Evolutionary conservation across 257 asterid species (phyloP).

Genomic region (Salvia splendens): DNA sequence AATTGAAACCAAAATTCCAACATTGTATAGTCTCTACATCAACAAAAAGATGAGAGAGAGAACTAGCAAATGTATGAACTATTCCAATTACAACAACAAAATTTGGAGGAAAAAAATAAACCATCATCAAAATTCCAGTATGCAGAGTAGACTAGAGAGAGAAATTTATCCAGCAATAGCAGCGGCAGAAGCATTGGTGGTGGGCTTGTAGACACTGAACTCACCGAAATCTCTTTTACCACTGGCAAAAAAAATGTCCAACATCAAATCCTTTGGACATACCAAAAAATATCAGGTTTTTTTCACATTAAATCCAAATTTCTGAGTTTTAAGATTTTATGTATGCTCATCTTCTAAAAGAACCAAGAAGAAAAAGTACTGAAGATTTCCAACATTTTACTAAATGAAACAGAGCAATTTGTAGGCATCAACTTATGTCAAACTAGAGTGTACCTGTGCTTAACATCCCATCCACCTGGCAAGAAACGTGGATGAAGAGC

Average conservation of each 20-base stretch:
- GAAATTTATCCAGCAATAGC: background rate
- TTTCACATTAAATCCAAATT: background rate
- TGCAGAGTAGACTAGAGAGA: background rate
- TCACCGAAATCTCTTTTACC: constrained; percentile 94
- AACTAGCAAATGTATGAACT: too few relatives aligned
- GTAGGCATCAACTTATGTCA: background rate
- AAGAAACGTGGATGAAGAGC: constrained; percentile 89
- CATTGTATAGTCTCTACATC: too few relatives aligned
- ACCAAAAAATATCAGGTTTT: constrained; percentile 28
- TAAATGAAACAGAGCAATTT: background rate
- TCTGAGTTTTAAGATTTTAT: background rate
- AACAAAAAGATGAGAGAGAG: too few relatives aligned
- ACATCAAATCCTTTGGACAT: constrained; percentile 56
- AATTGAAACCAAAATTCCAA: too few relatives aligned
- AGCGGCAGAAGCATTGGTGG: constrained; percentile 34
- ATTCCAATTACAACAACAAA: background rate
- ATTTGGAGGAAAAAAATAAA: background rate
- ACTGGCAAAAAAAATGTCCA: constrained; percentile 63
- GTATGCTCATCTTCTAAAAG: background rate
- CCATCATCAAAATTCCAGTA: background rate
- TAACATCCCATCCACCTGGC: constrained; percentile 97
- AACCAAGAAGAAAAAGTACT: background rate
- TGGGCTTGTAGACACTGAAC: constrained; percentile 74
- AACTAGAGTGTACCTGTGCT: constrained; percentile 68
- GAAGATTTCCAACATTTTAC: background rate